Base-by-base conservation (phyloP, 345 rosid species). In the Raphanus raphanistrum region DNA sequence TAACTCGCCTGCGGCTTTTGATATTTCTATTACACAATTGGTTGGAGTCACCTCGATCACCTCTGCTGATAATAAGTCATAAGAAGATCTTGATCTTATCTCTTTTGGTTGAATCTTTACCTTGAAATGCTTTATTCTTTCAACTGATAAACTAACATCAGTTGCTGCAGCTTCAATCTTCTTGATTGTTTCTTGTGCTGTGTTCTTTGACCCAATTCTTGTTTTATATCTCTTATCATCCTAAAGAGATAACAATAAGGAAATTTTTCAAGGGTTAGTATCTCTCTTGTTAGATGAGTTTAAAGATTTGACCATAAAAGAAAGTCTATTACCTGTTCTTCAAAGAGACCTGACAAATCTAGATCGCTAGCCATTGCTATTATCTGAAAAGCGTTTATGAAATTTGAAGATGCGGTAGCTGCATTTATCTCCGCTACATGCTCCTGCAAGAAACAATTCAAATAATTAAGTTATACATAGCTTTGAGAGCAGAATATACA, bases 291-390 rank as follows among this genome's bases (percentile, higher is more conserved):
- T 52, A 65, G 4, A 60, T 55, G 61, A 16, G 13, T 45, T 17
- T 45, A 31, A 61, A 36, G 76, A 66, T 73, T 70, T 33, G 61
- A 65, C 29, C 36, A 21, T 6, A 43, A 33, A 25, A 17, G 21
- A 10, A 57, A 27, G 15, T 16, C 35, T 45, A 25, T 72, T 82
- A 81, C 98, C 87, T 85, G 85, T 71, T 85, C 94, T 88, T 88
- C 92, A n/a, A 94, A 94, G 9, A 90, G 97, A 79, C 97, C 95
- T 31, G 97, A 92, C 82, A 92, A 82, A 86, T 94, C 97, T 11
- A 94, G 91, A 79, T 94, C 98, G 36, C 83, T 84, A 38, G 97
- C 90, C 98, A 92, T 92, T 68, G 97, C 98, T 82, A 92, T 92
- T 86, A 92, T 76, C 69, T 89, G 89, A 76, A 94, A 94, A 26